phyloP scores from a whole-genome alignment of 306 rosid species.

The Casuarina cunninghamiana region DNA sequence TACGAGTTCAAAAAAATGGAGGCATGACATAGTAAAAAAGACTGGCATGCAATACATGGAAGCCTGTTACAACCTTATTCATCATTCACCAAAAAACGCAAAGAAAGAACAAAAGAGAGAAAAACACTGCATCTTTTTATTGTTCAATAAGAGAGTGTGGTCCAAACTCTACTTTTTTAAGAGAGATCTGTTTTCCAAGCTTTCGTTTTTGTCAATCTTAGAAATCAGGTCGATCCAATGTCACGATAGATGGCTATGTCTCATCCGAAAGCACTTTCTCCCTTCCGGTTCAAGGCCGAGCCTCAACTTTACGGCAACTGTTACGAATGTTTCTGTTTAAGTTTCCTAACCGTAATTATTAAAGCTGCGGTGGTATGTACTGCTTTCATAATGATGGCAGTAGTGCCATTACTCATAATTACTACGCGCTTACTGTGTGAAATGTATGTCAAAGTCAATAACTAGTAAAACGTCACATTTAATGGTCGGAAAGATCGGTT shows the following conservation, averaged over 20 bases:
- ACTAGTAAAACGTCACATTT: constrained; percentile 3
- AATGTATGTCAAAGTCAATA: constrained; percentile 21
- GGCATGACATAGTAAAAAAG: no score
- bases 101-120: no score
- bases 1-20: no score
- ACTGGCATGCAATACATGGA: no score
- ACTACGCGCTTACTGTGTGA: neutral
- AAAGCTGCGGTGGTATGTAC: constrained; percentile 27
- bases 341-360: constrained; percentile 14
- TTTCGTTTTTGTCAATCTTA: neutral
- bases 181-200: neutral
- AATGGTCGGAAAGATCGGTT: neutral
- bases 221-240: neutral
- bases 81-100: no score
- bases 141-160: neutral
- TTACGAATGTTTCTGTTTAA: neutral
- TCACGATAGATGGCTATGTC: neutral
- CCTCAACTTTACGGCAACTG: neutral
- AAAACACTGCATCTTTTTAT: no score
- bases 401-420: constrained; percentile 20
- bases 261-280: neutral
- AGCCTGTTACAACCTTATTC: no score
- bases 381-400: constrained; percentile 26
- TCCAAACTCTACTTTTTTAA: neutral
- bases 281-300: neutral